These are phyloP conservation scores for Ophiostoma triangulosporum DNA, from an alignment of 2,329 filamentous ascomycete genomes.

Conservation along the genomic window DNA sequence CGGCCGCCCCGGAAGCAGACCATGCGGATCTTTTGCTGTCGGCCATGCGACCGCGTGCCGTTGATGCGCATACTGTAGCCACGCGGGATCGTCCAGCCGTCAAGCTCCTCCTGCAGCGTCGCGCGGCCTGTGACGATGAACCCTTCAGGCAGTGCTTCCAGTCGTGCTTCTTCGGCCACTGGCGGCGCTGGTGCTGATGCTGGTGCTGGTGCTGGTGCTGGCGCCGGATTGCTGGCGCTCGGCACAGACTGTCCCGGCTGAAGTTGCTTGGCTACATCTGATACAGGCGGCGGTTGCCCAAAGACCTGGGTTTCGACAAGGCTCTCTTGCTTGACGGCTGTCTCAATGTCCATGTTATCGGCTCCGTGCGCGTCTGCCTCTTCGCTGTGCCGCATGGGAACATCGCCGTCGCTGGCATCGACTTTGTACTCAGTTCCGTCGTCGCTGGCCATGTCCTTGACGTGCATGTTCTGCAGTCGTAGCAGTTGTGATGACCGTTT, in stretches of 20 bases:
- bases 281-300: neutral
- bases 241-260: too few species aligned
- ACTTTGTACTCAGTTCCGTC: neutral
- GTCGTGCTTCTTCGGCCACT: slow-evolving; percentile 6
- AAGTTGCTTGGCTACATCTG: too few species aligned
- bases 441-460: neutral
- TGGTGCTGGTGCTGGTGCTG: neutral
- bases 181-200: neutral
- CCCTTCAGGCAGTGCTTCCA: slow-evolving; percentile 23
- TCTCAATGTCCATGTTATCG: neutral
- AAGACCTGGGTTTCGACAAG: too few species aligned
- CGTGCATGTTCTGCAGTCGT: neutral
- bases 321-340: neutral
- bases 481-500: neutral
- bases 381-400: neutral
- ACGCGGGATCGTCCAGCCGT: slow-evolving; percentile 23
- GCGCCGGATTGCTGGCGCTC: too few species aligned
- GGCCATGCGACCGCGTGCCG: slow-evolving; percentile 23
- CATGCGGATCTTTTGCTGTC: slow-evolving; percentile 24
- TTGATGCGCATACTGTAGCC: slow-evolving; percentile 27
- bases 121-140: slow-evolving; percentile 21
- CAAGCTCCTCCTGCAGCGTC: slow-evolving; percentile 24
- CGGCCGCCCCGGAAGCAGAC: slow-evolving; percentile 25
- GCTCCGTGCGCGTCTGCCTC: neutral
- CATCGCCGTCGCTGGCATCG: neutral